These are phyloP conservation scores for Ammopiptanthus mongolicus DNA, from an alignment of 306 rosid genomes.

Conservation along the genomic window DNA sequence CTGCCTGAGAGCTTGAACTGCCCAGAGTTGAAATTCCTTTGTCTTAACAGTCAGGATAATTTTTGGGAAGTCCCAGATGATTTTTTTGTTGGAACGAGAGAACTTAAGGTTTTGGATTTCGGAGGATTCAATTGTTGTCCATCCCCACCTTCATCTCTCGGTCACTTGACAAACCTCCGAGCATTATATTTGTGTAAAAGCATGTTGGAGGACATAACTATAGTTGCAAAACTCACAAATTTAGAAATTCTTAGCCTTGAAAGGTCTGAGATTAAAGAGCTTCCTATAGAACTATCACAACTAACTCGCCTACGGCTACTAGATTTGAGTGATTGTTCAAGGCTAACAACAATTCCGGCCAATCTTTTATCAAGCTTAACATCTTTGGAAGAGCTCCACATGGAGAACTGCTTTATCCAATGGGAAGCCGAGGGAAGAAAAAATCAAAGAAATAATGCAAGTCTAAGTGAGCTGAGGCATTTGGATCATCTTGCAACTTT, in stretches of 20 bases:
- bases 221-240: background rate
- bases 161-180: background rate
- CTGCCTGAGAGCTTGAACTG: background rate
- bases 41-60: no score
- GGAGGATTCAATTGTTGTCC: background rate
- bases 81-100: no score
- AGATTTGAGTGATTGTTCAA: background rate
- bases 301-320: background rate
- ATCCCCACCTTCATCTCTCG: background rate
- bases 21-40: background rate
- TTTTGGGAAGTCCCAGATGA: no score
- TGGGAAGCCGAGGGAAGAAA: background rate
- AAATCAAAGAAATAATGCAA: background rate
- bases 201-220: background rate
- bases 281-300: conserved; percentile 17
- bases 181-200: background rate
- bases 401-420: background rate
- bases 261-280: background rate
- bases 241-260: background rate
- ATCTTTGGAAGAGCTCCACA: background rate
- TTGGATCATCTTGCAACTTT: background rate
- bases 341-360: background rate
- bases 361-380: background rate
- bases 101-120: background rate
- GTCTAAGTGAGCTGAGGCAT: conserved; percentile 5